phyloP scores from a whole-genome alignment of 371 early-diverging fungal species.

The Rhizomucor miehei region DNA sequence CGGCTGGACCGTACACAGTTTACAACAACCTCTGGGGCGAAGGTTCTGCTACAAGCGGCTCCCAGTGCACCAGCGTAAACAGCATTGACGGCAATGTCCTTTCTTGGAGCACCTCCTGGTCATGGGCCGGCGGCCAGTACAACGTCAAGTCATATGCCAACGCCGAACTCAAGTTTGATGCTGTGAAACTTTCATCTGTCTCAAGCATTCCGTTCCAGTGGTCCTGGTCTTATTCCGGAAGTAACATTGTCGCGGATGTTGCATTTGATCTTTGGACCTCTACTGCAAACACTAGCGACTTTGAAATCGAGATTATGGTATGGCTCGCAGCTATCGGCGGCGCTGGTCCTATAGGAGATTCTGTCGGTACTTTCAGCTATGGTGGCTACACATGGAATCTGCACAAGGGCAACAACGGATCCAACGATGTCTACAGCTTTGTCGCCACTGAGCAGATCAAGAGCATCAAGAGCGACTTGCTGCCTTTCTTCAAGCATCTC shows the following conservation, averaged over 20 bases:
- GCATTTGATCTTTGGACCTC: constrained; percentile 15
- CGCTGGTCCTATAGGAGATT: constrained; percentile 7
- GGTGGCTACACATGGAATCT: constrained; percentile 12
- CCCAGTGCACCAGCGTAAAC: constrained; percentile 9
- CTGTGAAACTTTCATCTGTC: constrained; percentile 3
- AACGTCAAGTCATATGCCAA: constrained; percentile 13
- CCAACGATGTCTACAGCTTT: constrained; percentile 18
- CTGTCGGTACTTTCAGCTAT: constrained; percentile 4
- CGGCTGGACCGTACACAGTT: constrained; percentile 6
- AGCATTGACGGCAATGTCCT: constrained; percentile 4
- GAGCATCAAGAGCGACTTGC: constrained; percentile 5
- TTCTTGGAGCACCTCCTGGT: constrained; percentile 11
- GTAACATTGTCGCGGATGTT: constrained; percentile 7
- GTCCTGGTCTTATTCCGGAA: constrained; percentile 14
- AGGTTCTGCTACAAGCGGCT: constrained; percentile 10
- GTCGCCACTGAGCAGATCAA: constrained; percentile 10
- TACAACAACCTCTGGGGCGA: constrained; percentile 10
- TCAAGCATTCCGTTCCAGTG: constrained; percentile 8
- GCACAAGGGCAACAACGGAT: constrained; percentile 16
- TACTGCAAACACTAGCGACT: constrained; percentile 2
- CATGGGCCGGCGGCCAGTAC: constrained; percentile 8
- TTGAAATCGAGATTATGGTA: constrained; percentile 12
- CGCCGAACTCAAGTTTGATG: constrained; percentile 5
- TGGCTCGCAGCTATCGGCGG: constrained; percentile 13
- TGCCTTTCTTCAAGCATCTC: constrained; percentile 13